Base-by-base conservation (phyloP, 352 stramenopile species). In the Globisporangium nodosum region DNA sequence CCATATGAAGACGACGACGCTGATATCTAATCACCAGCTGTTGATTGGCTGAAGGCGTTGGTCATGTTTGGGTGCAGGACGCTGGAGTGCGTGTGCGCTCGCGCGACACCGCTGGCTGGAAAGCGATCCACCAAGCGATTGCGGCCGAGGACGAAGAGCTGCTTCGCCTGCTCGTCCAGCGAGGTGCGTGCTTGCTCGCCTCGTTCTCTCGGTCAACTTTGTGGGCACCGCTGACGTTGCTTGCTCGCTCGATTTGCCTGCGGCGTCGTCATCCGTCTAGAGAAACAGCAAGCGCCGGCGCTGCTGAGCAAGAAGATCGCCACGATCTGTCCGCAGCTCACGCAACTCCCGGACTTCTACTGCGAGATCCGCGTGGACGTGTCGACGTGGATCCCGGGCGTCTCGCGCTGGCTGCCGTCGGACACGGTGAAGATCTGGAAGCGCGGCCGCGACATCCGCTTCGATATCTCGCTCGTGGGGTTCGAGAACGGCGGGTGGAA, bases 401-500 rank as follows among this genome's bases (percentile, higher is more conserved):
- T 88, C 16, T 90, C 79, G 47, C 74, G 72, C 33, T 88, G 71
- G 71, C 63, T 92, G 37, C 81, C 81, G 11, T 88, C 77, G 2
- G 79, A 92, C 60, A 86, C 75, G 3, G 63, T 92, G 21, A 87
- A 78, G 62, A 90, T 92, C 49, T 90, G 79, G 79, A 92, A 92
- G 62, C 71, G 74, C 13, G 71, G 59, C 3, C 52, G 68, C 40
- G 64, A 90, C 46, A 73, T 90, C 30, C 74, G 82, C 43, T 81
- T 87, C 21, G 79, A 92, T 40, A 69, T 88, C 21, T 81, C 77
- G 2, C 67, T 92, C 12, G 69, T 88, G 15, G 81, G 81, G 3
- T 88, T 88, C 54, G 68, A 88, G 31, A 74, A 82, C 43, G 74
- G 77, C 2, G 54, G 61, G 33, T 92, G 81, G 81, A 63, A 81